Evolutionary conservation across 2,329 filamentous ascomycete species (phyloP), one percentile per base, ranked within the genome.

Genomic region (Cytospora piceae): DNA sequence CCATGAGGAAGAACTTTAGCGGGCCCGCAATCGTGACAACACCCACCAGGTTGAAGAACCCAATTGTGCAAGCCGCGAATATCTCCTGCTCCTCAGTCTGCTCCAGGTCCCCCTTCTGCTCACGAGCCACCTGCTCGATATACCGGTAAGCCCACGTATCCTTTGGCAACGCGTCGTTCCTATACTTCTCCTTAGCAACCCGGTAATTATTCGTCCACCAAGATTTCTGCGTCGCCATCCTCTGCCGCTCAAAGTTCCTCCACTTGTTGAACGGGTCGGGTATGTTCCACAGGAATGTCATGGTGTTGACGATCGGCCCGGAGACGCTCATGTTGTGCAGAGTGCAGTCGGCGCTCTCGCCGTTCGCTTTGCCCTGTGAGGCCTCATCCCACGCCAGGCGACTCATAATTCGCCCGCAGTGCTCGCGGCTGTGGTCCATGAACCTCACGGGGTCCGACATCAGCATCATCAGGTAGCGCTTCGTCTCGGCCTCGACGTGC

Each of bases 241-340:
- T 78, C 60, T 74, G 73, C 51, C 78, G 73, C 71, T 84, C 81
- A 52, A 73, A 82, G 29, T 75, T 76, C 70, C 81, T 80, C 82
- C 82, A 84, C 6, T 80, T 80, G 71, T 84, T 84, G 24, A 80
- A 39, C 0, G 77, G 72, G 66, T 77, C 76, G 1, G 79, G 78
- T 1, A 83, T 70, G 46, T 77, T 68, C 81, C 81, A 84, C 3
- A 84, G 71, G 0, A 81, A 80, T n/a, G 80, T 79, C 70, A 82
- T 71, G 3, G 80, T 81, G 72, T 84, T 84, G 70, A 82, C 79
- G 61, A 84, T 75, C 17, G 81, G 81, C 0, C 82, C 82, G 5
- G 80, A 82, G n/a, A 83, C 79, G 22, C 80, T 83, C 81, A 83
- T 83, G 69, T 78, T 81, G 60, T 80, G 80, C 56, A 83, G 74